A percentile compares a stretch with the other conserved stretches of the same genome.
Conservation (phyloP, 192 early-diverging fungal genomes). For the Backusella parvicylindrica region DNA sequence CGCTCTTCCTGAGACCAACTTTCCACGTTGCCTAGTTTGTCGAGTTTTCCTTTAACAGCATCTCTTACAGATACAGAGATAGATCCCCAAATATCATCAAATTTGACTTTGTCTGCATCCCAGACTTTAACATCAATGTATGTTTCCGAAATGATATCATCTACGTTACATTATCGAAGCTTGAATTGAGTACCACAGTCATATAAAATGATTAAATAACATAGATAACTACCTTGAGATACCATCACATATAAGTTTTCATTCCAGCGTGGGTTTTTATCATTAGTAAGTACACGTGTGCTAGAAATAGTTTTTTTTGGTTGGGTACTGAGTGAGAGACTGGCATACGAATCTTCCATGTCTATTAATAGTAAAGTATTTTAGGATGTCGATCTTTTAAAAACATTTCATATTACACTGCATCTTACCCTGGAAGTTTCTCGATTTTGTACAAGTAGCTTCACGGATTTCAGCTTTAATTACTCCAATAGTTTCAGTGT, state of each 20-base stretch:
- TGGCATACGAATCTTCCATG: constrained; percentile 27
- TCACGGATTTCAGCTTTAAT: constrained; percentile 28
- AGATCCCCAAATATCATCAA: constrained; percentile 24
- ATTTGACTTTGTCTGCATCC: constrained; percentile 30
- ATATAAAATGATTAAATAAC: not conserved
- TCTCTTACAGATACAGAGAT: constrained; percentile 17
- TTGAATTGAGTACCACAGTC: not conserved
- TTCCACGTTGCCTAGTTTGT: constrained; percentile 20
- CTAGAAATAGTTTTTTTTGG: constrained; percentile 17
- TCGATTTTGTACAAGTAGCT: not conserved
- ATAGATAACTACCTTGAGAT: constrained; percentile 2
- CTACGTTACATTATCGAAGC: not conserved
- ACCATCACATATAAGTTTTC: constrained; percentile 22
- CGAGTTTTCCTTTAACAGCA: not conserved
- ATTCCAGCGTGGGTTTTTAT: constrained; percentile 27
- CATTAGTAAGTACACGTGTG: constrained; percentile 26
- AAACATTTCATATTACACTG: not conserved
- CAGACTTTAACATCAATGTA: constrained; percentile 25
- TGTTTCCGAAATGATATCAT: constrained; percentile 20
- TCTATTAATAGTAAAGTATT: not conserved
- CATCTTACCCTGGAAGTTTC: constrained; percentile 4
- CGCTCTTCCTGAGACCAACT: constrained; percentile 17
- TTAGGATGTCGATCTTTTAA: not conserved
- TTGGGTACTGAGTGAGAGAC: constrained; percentile 14
- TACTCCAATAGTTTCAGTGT: constrained; percentile 23